phyloP scores from a whole-genome alignment of 805 yeast species.

The Suhomyces xylopsoci region DNA sequence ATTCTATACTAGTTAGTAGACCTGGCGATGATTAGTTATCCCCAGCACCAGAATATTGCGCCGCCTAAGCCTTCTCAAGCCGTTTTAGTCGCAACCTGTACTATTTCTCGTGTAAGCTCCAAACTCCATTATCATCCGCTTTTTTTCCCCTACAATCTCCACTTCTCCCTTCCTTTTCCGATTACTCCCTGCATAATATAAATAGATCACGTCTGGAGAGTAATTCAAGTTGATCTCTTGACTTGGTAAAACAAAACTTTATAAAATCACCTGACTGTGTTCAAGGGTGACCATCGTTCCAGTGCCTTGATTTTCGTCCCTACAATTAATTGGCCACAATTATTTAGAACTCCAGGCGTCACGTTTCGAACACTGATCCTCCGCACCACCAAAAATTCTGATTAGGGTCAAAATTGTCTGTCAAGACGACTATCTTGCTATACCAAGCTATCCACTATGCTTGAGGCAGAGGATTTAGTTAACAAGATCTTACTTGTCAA shows the following conservation, averaged over 20 bases:
- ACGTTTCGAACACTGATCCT: not conserved
- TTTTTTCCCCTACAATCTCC: not conserved
- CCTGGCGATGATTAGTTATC: not conserved
- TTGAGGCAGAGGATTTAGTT: not conserved
- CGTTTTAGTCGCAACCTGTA: not conserved
- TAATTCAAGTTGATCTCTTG: not conserved
- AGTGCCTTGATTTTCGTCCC: not conserved
- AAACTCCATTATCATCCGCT: not conserved
- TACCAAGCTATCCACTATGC: not conserved
- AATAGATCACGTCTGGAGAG: not conserved
- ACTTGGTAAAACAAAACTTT: not conserved
- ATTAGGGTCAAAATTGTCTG: not conserved
- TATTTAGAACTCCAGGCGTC: not conserved
- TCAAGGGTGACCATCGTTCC: not conserved
- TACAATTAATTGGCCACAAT: not conserved
- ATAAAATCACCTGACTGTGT: not conserved
- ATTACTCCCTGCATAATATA: not conserved
- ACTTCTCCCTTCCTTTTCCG: not conserved
- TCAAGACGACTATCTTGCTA: not conserved
- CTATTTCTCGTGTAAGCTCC: not conserved
- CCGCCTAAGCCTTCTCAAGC: not conserved
- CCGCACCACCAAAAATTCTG: not conserved
- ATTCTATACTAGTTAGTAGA: not conserved
- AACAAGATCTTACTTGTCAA: not conserved
- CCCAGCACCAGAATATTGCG: not conserved